Evolutionary conservation across 2,329 filamentous ascomycete genomes (phyloP).

Genomic region (Berkeleyomyces basicola): DNA sequence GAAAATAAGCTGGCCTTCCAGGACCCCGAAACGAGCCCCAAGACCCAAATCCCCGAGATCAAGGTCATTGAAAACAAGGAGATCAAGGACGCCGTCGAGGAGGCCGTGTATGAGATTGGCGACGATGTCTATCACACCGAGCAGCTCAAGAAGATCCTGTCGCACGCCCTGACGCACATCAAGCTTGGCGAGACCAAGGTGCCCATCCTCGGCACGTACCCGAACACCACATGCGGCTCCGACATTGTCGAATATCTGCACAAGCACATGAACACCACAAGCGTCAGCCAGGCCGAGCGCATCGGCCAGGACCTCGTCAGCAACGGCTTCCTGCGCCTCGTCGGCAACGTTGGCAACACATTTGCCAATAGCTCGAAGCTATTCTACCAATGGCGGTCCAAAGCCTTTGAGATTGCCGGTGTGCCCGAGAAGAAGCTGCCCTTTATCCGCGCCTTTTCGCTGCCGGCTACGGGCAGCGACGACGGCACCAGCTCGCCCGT

Average conservation of each 20-base stretch:
- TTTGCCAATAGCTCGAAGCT: conserved; percentile 97
- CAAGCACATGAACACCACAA: conserved; percentile 67
- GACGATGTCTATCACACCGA: conserved; percentile 75
- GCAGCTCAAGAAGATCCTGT: conserved; percentile 77
- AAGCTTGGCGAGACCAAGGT: conserved; percentile 86
- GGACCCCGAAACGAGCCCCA: conserved; percentile 57
- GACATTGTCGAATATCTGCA: conserved; percentile 96
- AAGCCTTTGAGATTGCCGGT: conserved; percentile 74
- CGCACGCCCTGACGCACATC: conserved; percentile 73
- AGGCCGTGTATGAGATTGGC: conserved; percentile 74
- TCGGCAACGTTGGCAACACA: conserved; percentile 86
- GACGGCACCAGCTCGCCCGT: conserved; percentile 53
- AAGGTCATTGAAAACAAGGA: conserved; percentile 60
- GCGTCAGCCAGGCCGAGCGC: conserved; percentile 76
- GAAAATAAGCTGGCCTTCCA: conserved; percentile 98
- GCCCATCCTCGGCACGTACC: conserved; percentile 84
- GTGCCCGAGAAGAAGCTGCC: conserved; percentile 73
- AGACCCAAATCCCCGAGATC: conserved; percentile 61
- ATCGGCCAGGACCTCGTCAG: conserved; percentile 86
- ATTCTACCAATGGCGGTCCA: conserved; percentile 94
- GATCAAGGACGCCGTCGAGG: conserved; percentile 51
- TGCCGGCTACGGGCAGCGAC: conserved; percentile 42
- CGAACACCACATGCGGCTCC: conserved; percentile 77
- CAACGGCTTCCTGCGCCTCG: conserved; percentile 71
- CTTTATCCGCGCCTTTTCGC: conserved; percentile 57